These are phyloP conservation scores for Umbelopsis sp. DNA, from an alignment of 371 early-diverging fungal genomes.

Conservation along the genomic window DNA sequence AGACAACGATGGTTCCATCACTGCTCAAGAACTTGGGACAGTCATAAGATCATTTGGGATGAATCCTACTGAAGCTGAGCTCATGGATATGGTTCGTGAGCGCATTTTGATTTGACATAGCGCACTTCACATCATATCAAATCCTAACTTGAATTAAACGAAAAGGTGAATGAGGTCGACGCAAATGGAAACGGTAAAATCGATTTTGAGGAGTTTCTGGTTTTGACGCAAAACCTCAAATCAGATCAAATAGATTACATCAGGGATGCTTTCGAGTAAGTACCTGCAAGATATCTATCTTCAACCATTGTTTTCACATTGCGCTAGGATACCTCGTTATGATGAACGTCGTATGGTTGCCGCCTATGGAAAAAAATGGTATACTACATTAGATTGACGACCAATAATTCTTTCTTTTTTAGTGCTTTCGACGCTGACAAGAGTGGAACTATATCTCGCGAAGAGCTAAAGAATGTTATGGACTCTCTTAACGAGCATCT, in stretches of 20 bases:
- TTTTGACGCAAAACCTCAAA: slow-evolving; percentile 76
- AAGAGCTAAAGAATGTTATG: slow-evolving; percentile 61
- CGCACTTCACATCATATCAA: background rate
- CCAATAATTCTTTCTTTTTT: background rate
- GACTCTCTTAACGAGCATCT: slow-evolving; percentile 62
- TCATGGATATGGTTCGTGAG: background rate
- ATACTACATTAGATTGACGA: too few species aligned
- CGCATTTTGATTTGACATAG: background rate
- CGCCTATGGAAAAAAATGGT: too few species aligned
- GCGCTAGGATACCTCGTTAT: too few species aligned
- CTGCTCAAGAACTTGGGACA: slow-evolving; percentile 46
- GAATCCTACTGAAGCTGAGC: slow-evolving; percentile 2
- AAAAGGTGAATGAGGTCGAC: slow-evolving; percentile 78
- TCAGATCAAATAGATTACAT: slow-evolving; percentile 42
- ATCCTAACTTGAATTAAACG: background rate
- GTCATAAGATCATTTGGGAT: slow-evolving; percentile 23
- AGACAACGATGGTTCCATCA: slow-evolving; percentile 61
- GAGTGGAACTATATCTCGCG: slow-evolving; percentile 73
- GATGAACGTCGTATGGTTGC: too few species aligned
- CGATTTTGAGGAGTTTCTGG: slow-evolving; percentile 83
- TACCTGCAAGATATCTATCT: background rate
- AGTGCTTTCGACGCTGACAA: slow-evolving; percentile 74
- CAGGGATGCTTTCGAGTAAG: slow-evolving; percentile 50
- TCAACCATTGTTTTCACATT: too few species aligned
- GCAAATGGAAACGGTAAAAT: slow-evolving; percentile 81